These are phyloP conservation scores for Erodium chrysanthum DNA, from an alignment of 441 rosid species.

Conservation along the genomic window DNA sequence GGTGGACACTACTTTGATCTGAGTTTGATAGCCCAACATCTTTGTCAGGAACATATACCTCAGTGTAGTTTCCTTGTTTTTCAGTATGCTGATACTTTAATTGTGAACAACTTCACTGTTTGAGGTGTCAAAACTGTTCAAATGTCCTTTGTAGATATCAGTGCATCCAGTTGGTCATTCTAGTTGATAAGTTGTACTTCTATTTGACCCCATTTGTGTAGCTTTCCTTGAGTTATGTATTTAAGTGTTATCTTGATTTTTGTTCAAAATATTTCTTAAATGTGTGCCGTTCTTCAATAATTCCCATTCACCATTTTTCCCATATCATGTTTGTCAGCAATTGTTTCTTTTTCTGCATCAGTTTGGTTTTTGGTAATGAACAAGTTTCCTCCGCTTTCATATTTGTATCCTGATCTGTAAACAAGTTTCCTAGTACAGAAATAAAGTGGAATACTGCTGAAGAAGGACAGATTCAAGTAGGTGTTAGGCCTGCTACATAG, in stretches of 20 bases:
- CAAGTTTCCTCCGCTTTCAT: background rate
- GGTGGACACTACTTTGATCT: too few species aligned
- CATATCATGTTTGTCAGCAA: background rate
- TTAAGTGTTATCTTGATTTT: background rate
- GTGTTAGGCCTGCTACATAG: too few species aligned
- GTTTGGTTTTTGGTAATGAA: background rate
- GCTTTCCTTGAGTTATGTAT: background rate
- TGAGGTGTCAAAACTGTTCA: background rate
- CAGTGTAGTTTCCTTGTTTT: too few species aligned
- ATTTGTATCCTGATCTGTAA: background rate
- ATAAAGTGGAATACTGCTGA: too few species aligned
- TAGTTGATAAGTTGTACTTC: background rate
- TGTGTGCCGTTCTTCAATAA: background rate
- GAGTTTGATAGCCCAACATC: too few species aligned
- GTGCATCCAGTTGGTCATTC: background rate
- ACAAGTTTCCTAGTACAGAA: background rate
- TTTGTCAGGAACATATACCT: too few species aligned
- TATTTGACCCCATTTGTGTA: background rate
- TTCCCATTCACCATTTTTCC: background rate
- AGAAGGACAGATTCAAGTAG: too few species aligned
- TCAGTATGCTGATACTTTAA: too few species aligned
- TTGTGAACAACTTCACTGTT: background rate
- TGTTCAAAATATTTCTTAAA: background rate
- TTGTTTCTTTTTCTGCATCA: background rate
- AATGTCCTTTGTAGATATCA: background rate